These are phyloP conservation scores for Crepidotus variabilis DNA, from an alignment of 768 basidiomycete genomes.

Conservation along the genomic window DNA sequence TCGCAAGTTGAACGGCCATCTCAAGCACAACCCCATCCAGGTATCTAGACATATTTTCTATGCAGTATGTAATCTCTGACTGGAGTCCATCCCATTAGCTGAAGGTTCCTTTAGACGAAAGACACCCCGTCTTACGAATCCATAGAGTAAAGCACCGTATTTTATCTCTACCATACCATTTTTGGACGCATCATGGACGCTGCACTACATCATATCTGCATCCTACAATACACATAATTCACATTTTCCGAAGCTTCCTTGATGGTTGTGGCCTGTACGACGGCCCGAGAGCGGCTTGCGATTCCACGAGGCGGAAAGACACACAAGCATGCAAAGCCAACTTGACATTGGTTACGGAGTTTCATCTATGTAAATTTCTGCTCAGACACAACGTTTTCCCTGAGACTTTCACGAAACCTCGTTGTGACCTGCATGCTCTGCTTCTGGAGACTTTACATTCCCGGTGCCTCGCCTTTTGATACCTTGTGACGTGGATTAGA, in stretches of 20 bases:
- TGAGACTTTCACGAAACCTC: not conserved
- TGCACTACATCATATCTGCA: not conserved
- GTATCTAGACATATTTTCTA: slow-evolving; percentile 29
- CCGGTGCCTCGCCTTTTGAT: slow-evolving; percentile 7
- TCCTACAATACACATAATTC: not conserved
- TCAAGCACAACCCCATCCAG: slow-evolving; percentile 41
- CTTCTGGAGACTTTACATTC: not conserved
- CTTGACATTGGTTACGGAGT: not conserved
- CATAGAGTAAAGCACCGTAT: not conserved
- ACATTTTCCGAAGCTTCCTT: not conserved
- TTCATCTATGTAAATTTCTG: not conserved
- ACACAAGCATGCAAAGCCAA: not conserved
- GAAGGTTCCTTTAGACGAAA: slow-evolving; percentile 42
- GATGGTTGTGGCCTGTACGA: not conserved
- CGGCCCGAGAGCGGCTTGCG: not conserved
- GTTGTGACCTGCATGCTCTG: not conserved
- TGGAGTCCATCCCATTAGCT: slow-evolving; percentile 20
- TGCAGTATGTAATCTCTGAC: slow-evolving; percentile 4
- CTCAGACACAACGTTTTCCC: not conserved
- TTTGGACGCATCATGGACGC: not conserved
- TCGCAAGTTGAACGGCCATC: slow-evolving; percentile 31
- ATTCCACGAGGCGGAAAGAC: not conserved
- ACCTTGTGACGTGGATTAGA: slow-evolving; percentile 19
- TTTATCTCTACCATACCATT: not conserved
- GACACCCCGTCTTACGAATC: slow-evolving; percentile 28